phyloP scores from a whole-genome alignment of 805 yeast species.

The Metschnikowia cerradonensis region DNA sequence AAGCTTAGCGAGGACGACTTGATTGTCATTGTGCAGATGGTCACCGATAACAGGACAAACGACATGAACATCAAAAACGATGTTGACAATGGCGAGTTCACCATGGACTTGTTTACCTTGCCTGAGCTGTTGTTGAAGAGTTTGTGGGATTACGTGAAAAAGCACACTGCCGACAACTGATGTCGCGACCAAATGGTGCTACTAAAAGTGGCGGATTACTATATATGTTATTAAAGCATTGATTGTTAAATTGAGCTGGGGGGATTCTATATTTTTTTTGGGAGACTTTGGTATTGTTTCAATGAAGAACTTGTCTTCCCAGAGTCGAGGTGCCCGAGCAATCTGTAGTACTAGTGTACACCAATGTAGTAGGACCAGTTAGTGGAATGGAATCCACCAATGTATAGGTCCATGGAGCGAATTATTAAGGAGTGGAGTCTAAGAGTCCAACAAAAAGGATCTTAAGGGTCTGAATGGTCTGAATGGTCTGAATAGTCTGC shows the following conservation, averaged over 20 bases:
- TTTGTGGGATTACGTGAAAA: slow-evolving; percentile 90
- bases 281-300: not conserved
- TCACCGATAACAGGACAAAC: slow-evolving; percentile 88
- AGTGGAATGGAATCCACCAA: not conserved
- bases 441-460: no score
- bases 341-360: not conserved
- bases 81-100: slow-evolving; percentile 94
- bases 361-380: not conserved
- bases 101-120: slow-evolving; percentile 89
- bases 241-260: not conserved
- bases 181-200: not conserved
- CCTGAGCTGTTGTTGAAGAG: slow-evolving; percentile 89
- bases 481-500: not conserved
- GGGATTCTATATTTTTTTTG: not conserved
- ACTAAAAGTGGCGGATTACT: not conserved
- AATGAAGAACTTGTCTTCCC: not conserved
- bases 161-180: slow-evolving; percentile 42
- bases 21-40: slow-evolving; percentile 94
- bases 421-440: no score
- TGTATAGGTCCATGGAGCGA: not conserved
- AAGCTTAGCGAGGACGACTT: slow-evolving; percentile 88
- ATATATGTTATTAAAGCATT: slow-evolving; percentile 3
- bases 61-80: slow-evolving; percentile 96
- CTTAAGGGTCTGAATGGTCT: no score
- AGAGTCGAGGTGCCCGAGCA: not conserved